Evolutionary conservation across 768 basidiomycete genomes (phyloP), one percentile per base, ranked within the genome.

Genomic region (Termitomyces sp.): DNA sequence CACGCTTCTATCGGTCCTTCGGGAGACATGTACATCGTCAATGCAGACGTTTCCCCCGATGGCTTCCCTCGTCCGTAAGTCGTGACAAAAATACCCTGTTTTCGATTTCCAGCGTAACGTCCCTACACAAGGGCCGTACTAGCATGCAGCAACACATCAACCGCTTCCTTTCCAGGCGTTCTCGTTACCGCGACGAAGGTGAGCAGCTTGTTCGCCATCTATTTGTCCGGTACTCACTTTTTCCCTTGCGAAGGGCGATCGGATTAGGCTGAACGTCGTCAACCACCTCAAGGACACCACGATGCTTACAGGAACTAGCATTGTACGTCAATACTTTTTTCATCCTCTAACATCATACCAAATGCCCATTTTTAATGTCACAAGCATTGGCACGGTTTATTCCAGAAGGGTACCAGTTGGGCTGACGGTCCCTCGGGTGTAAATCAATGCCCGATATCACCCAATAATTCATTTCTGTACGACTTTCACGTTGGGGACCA

Each of bases 361-460:
- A 20, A 36, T 24, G 2, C 4, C 22, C 0, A 4, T 46, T n/a
- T n/a, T n/a, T n/a, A n/a, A n/a, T 41, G 11, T 12, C 15, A 39
- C 39, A n/a, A 57, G 56, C 56, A 57, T 12, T 57, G 56, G 56
- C 56, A 57, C 20, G 56, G 56, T 1, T 31, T 57, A 27, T 49
- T 39, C 48, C 56, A 57, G 30, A 57, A 22, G 15, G 47, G 47
- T 16, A 30, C 56, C 4, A 31, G 46, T 20, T 57, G 56, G 56
- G 47, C 56, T 7, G 56, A 57, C 20, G 56, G 56, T 11, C 56
- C 56, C 6, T 27, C 48, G 39, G 46, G 46, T 1, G 8, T 57
- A 3, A 57, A 48, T 5, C 56, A 57, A 37, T 57, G 56, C 9
- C 56, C 56, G 6, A 57, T 57, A 15, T 22, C 48, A 16, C 56